These are phyloP conservation scores for Neurospora intermedia DNA, from an alignment of 495 filamentous ascomycete genomes.

Conservation along the genomic window DNA sequence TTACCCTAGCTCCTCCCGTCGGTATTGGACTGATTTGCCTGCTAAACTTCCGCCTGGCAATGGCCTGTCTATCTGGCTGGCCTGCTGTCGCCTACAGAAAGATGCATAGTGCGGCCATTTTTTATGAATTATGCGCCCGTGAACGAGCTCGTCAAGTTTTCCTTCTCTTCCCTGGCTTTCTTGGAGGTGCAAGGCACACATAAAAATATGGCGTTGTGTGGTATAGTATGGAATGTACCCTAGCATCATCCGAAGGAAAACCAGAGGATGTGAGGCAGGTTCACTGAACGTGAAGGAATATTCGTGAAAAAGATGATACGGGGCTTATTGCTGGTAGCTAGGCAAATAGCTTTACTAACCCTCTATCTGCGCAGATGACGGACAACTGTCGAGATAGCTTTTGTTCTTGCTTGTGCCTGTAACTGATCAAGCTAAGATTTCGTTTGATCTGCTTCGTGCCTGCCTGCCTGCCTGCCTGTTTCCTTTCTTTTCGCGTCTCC, in stretches of 20 bases:
- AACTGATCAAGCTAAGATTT: background rate
- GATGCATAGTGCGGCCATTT: background rate
- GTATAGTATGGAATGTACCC: background rate
- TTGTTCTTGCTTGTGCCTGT: background rate
- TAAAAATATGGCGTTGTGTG: background rate
- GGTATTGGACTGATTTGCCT: background rate
- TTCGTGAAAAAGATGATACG: background rate
- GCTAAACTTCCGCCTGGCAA: background rate
- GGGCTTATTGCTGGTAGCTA: background rate
- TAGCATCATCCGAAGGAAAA: background rate
- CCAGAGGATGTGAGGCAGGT: background rate
- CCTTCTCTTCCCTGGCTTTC: background rate
- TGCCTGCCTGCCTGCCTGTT: background rate
- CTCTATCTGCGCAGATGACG: background rate
- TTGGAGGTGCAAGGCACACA: background rate
- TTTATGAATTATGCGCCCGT: background rate
- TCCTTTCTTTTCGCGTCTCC: background rate
- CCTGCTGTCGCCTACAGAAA: background rate
- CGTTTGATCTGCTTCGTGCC: background rate
- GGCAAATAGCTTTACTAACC: background rate
- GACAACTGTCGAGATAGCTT: background rate
- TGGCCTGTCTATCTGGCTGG: background rate
- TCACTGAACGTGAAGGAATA: background rate
- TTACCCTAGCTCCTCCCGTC: background rate
- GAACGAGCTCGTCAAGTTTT: background rate